Percentiles rank a stretch among this genome's conserved stretches.
These are phyloP conservation scores for Pyrenophora seminiperda DNA, from an alignment of 2,329 filamentous ascomycete genomes.

Conservation along the genomic window DNA sequence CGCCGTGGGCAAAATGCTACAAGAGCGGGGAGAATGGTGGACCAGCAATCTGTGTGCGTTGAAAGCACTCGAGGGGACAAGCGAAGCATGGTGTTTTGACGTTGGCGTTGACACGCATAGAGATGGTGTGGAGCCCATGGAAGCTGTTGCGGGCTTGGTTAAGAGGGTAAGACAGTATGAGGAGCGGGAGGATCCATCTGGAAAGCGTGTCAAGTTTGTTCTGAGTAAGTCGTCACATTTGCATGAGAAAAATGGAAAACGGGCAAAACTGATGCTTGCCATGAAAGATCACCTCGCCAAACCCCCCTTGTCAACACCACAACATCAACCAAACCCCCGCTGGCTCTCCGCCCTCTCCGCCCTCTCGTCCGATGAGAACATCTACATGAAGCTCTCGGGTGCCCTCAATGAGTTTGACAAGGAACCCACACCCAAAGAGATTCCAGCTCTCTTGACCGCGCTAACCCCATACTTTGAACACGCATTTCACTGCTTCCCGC, in stretches of 20 bases:
- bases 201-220: constrained; percentile 63
- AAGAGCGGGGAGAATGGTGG: constrained; percentile 42
- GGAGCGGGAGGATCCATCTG: constrained; percentile 60
- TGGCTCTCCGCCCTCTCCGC: constrained; percentile 73
- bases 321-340: constrained; percentile 58
- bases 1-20: constrained; percentile 56
- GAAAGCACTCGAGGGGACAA: constrained; percentile 59
- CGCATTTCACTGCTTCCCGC: constrained; percentile 71
- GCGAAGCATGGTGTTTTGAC: constrained; percentile 73
- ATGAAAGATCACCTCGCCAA: constrained; percentile 88
- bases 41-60: background rate
- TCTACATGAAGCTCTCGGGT: constrained; percentile 94
- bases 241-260: background rate
- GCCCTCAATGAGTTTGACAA: constrained; percentile 76
- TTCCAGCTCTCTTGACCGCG: constrained; percentile 27
- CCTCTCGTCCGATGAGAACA: constrained; percentile 66
- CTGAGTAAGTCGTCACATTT: constrained; percentile 62
- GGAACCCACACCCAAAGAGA: constrained; percentile 26
- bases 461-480: constrained; percentile 13
- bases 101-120: constrained; percentile 80
- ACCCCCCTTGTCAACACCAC: constrained; percentile 68
- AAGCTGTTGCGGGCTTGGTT: constrained; percentile 45
- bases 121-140: constrained; percentile 68
- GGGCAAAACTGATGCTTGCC: background rate
- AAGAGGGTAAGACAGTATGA: constrained; percentile 49